Conservation (phyloP, 495 filamentous ascomycete species). For the Cryomyces minteri region DNA sequence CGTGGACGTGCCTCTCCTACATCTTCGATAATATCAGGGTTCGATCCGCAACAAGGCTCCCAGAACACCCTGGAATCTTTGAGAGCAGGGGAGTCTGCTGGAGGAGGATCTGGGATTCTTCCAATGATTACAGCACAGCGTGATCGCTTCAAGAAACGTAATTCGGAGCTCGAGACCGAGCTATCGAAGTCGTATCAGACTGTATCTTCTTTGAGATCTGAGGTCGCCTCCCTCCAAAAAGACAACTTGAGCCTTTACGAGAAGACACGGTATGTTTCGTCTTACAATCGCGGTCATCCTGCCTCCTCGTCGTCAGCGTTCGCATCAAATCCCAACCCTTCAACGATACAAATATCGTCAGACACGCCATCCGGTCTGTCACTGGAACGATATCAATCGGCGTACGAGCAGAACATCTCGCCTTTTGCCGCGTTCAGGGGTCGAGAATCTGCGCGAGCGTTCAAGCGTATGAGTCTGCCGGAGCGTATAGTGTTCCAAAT, state of each 20-base stretch:
- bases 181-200: constrained; percentile 64
- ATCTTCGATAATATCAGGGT: constrained; percentile 92
- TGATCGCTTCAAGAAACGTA: constrained; percentile 95
- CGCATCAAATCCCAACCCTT: constrained; percentile 53
- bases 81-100: constrained; percentile 50
- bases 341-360: constrained; percentile 41
- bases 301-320: constrained; percentile 37
- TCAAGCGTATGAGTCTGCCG: constrained; percentile 82
- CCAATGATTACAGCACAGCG: constrained; percentile 97
- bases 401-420: constrained; percentile 88
- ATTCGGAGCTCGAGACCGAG: constrained; percentile 77
- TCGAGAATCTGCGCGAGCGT: constrained; percentile 77
- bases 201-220: constrained; percentile 74
- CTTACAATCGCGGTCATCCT: constrained; percentile 47
- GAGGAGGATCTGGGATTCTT: constrained; percentile 76
- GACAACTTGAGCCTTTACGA: constrained; percentile 96
- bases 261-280: constrained; percentile 90
- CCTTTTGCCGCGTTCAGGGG: constrained; percentile 92
- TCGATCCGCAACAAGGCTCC: constrained; percentile 44
- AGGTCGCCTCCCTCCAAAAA: constrained; percentile 81
- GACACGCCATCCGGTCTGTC: constrained; percentile 44
- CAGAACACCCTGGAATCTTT: constrained; percentile 34
- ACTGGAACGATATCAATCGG: constrained; percentile 74
- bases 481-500: constrained; percentile 83
- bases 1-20: constrained; percentile 71